These are phyloP conservation scores for Neodidymelliopsis sp. DNA, from an alignment of 2,329 filamentous ascomycete species.

Conservation along the genomic window DNA sequence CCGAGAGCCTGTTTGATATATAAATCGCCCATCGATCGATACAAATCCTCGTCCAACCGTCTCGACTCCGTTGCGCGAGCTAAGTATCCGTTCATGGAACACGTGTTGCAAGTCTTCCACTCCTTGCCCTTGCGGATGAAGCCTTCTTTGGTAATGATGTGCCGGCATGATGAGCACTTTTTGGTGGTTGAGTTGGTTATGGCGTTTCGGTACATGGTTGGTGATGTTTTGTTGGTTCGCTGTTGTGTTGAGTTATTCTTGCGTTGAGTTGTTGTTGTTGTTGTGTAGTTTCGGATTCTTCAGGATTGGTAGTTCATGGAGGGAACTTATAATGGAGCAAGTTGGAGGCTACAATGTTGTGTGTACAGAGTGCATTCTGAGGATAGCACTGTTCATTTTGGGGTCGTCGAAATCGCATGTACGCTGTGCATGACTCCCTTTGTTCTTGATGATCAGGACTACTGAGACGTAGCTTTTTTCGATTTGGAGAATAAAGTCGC, in stretches of 20 bases:
- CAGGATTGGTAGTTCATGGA: too few species aligned
- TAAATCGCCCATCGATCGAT: not conserved
- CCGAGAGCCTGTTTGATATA: not conserved
- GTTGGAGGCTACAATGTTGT: too few species aligned
- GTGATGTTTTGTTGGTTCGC: not conserved
- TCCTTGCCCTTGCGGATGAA: not conserved
- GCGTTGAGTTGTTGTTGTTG: not conserved
- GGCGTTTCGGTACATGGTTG: not conserved
- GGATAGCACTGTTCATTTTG: too few species aligned
- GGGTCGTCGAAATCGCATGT: too few species aligned
- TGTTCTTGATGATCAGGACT: too few species aligned
- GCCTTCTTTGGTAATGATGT: not conserved
- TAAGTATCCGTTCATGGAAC: not conserved
- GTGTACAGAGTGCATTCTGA: too few species aligned
- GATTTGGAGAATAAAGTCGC: too few species aligned
- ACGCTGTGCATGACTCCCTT: too few species aligned
- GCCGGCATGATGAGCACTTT: not conserved
- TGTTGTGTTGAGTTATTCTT: too few species aligned
- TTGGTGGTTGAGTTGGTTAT: not conserved
- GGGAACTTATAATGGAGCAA: too few species aligned
- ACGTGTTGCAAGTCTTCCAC: slow-evolving; percentile 3
- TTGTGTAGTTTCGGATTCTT: too few species aligned
- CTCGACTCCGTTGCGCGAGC: not conserved
- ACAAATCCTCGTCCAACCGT: not conserved
- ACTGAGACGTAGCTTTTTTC: too few species aligned